Evolutionary conservation across 2,329 filamentous ascomycete genomes (phyloP).

Genomic region (Neurospora crassa): DNA sequence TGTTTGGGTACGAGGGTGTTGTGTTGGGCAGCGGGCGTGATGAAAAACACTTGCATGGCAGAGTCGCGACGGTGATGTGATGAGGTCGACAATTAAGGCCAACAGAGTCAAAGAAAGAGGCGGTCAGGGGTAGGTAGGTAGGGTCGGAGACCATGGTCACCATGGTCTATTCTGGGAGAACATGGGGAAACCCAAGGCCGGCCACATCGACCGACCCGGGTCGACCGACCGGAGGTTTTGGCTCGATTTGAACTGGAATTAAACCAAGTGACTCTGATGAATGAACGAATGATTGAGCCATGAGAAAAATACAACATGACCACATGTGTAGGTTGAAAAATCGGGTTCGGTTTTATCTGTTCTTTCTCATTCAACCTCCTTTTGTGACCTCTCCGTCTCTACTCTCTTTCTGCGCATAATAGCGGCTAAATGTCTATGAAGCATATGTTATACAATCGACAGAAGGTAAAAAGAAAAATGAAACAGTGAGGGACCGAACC

Average conservation of each 20-base stretch:
- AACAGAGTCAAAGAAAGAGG: background rate
- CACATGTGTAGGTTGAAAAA: background rate
- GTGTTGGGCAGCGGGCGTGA: background rate
- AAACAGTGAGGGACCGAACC: background rate
- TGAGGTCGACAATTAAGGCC: background rate
- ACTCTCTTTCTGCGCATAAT: background rate
- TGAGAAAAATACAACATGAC: background rate
- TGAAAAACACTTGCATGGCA: background rate
- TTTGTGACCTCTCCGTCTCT: background rate
- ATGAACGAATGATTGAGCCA: background rate
- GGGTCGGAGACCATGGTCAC: background rate
- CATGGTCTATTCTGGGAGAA: background rate
- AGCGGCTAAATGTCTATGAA: background rate
- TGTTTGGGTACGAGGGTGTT: background rate
- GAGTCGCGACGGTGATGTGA: background rate
- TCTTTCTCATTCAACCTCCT: background rate
- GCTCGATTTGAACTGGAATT: background rate
- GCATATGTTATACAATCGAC: background rate
- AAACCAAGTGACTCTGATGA: background rate
- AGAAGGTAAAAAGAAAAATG: background rate
- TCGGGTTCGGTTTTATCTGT: background rate
- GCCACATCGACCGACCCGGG: background rate
- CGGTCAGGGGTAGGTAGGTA: background rate
- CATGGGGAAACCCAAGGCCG: background rate
- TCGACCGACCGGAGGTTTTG: background rate